A percentile compares a stretch with the other conserved stretches of the same genome.
Evolutionary conservation across 2,329 filamentous ascomycete species (phyloP).

Genomic region (Hyphodiscus sp.): DNA sequence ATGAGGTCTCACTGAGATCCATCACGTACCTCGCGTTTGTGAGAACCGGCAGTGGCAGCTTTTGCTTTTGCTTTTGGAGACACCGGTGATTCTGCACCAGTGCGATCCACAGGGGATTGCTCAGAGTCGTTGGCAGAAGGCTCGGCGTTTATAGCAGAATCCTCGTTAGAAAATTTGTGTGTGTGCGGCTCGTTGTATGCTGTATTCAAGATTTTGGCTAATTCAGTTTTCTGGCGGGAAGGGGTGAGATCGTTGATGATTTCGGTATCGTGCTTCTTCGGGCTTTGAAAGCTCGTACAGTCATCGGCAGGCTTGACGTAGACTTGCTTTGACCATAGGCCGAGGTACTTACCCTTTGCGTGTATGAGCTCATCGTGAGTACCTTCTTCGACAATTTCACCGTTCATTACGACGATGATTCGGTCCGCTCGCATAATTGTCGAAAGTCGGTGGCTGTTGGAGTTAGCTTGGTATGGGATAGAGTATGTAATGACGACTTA

Average conservation of each 20-base stretch:
- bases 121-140: background rate
- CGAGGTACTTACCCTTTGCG: constrained; percentile 42
- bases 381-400: constrained; percentile 45
- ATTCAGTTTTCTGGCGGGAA: constrained; percentile 10
- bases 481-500: constrained; percentile 12
- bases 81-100: background rate
- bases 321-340: constrained; percentile 45
- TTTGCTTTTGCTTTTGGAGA: background rate
- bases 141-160: background rate
- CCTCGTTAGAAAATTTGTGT: constrained; percentile 3
- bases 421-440: constrained; percentile 47
- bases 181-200: constrained; percentile 8
- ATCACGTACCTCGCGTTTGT: constrained; percentile 25
- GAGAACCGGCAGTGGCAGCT: background rate
- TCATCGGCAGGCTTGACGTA: constrained; percentile 23
- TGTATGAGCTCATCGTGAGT: constrained; percentile 42
- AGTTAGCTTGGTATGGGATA: constrained; percentile 7
- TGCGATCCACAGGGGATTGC: background rate
- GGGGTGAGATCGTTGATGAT: constrained; percentile 28
- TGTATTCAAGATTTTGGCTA: constrained; percentile 15
- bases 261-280: constrained; percentile 19
- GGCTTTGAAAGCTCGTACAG: constrained; percentile 20
- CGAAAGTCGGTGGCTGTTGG: constrained; percentile 39
- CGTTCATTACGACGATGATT: constrained; percentile 47
- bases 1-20: constrained; percentile 4